These are phyloP conservation scores for Curvularia spicifera DNA, from an alignment of 2,329 filamentous ascomycete genomes.

Conservation along the genomic window DNA sequence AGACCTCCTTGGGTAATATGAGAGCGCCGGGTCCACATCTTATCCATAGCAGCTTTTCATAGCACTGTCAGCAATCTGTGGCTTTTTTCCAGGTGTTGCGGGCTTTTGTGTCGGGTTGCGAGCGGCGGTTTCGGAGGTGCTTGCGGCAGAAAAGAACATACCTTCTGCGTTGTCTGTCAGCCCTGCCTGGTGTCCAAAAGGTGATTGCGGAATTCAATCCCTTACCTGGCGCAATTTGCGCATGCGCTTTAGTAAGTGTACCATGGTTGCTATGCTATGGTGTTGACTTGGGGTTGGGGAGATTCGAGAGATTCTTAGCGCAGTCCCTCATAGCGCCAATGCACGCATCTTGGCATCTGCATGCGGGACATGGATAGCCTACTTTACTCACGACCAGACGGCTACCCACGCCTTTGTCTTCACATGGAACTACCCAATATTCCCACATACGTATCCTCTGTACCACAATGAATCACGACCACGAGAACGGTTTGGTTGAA, in stretches of 20 bases:
- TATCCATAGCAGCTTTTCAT: slow-evolving; percentile 70
- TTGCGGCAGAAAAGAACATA: slow-evolving; percentile 28
- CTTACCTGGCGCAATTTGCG: slow-evolving; percentile 75
- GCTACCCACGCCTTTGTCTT: background rate
- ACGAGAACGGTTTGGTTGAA: background rate
- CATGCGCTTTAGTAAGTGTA: slow-evolving; percentile 70
- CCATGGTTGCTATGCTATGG: slow-evolving; percentile 52
- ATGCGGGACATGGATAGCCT: background rate
- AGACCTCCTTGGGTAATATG: slow-evolving; percentile 76
- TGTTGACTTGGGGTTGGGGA: slow-evolving; percentile 26
- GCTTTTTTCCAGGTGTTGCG: background rate
- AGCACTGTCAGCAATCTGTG: slow-evolving; percentile 12
- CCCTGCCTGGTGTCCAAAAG: slow-evolving; percentile 7
- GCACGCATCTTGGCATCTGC: slow-evolving; percentile 18
- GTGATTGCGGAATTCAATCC: slow-evolving; percentile 21
- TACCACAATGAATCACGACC: background rate
- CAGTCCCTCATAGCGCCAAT: slow-evolving; percentile 17
- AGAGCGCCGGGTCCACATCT: slow-evolving; percentile 84
- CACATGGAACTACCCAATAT: too few relatives aligned
- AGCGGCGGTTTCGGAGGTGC: slow-evolving; percentile 26
- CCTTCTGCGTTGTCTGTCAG: slow-evolving; percentile 43
- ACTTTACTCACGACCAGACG: background rate
- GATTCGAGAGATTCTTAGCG: slow-evolving; percentile 35
- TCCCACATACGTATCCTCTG: background rate
- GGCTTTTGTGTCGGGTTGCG: background rate